Evolutionary conservation across 169 alveolate species (phyloP).

Genomic region (Blepharisma undulans): DNA sequence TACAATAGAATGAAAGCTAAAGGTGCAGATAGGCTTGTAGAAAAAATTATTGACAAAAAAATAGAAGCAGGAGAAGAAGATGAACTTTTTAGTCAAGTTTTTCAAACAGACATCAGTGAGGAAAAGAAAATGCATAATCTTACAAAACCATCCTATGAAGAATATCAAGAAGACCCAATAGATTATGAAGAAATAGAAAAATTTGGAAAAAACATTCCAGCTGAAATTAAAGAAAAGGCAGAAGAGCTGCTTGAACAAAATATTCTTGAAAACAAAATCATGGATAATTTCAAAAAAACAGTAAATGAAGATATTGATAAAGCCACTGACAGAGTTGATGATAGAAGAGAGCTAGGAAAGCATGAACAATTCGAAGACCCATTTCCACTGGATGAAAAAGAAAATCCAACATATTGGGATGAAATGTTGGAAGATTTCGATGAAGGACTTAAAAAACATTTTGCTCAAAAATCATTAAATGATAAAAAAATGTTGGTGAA

Average conservation of each 20-base stretch:
- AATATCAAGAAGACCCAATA: background rate
- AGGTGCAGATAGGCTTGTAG: conserved; percentile 4
- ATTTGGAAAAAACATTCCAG: background rate
- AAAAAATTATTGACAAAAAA: background rate
- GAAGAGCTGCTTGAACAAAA: background rate
- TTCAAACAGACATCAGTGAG: background rate
- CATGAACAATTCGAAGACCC: background rate
- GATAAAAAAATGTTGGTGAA: background rate
- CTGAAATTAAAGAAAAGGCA: background rate
- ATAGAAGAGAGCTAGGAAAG: background rate
- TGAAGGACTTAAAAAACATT: background rate
- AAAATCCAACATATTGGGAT: background rate
- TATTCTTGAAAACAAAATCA: background rate
- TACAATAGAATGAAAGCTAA: background rate
- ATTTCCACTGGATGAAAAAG: background rate
- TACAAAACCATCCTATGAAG: background rate
- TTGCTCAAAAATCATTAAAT: background rate
- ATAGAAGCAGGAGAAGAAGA: background rate
- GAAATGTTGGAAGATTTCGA: background rate
- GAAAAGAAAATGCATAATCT: background rate
- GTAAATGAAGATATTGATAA: background rate
- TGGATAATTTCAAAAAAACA: background rate
- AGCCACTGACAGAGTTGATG: background rate
- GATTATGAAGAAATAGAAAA: background rate
- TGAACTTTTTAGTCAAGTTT: background rate